phyloP scores from a whole-genome alignment of 1,284 basidiomycete species.

The Ceratobasidium sp. region DNA sequence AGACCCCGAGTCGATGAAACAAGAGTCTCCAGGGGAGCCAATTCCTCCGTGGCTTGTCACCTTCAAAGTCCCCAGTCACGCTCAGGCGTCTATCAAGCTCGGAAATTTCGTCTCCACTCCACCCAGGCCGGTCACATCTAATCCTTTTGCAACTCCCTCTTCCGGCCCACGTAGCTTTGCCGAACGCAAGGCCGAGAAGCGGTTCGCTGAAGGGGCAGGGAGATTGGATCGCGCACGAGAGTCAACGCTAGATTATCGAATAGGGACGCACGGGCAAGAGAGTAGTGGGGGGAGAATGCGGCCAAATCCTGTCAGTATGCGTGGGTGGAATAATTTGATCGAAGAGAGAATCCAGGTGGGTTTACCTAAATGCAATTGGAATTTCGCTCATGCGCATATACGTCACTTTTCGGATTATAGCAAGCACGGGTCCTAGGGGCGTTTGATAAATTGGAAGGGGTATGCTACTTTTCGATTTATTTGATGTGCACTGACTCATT shows the following conservation, averaged over 20 bases:
- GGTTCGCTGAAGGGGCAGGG: conserved; percentile 61
- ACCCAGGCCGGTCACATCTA: conserved; percentile 42
- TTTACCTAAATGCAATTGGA: conserved; percentile 15
- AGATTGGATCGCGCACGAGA: conserved; percentile 71
- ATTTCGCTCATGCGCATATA: background rate
- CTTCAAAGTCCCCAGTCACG: conserved; percentile 67
- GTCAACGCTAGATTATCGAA: conserved; percentile 75
- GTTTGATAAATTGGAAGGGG: conserved; percentile 75
- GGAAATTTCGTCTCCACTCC: conserved; percentile 54
- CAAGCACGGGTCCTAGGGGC: conserved; percentile 71
- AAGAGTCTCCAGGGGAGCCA: conserved; percentile 48
- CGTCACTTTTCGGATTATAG: conserved; percentile 52
- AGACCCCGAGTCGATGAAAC: background rate
- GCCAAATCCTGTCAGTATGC: conserved; percentile 66
- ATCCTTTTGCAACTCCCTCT: conserved; percentile 44
- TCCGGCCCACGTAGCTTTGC: conserved; percentile 60
- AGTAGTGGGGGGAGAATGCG: conserved; percentile 45
- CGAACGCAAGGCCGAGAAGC: conserved; percentile 61
- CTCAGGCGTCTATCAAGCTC: conserved; percentile 59
- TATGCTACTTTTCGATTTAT: conserved; percentile 2
- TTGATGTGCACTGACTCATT: background rate
- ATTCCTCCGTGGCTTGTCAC: conserved; percentile 75
- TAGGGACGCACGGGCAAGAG: conserved; percentile 50
- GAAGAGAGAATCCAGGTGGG: conserved; percentile 81
- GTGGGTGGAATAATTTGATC: conserved; percentile 76